Evolutionary conservation across 2,329 filamentous ascomycete species (phyloP).

Genomic region (Lasiodiplodia theobromae): DNA sequence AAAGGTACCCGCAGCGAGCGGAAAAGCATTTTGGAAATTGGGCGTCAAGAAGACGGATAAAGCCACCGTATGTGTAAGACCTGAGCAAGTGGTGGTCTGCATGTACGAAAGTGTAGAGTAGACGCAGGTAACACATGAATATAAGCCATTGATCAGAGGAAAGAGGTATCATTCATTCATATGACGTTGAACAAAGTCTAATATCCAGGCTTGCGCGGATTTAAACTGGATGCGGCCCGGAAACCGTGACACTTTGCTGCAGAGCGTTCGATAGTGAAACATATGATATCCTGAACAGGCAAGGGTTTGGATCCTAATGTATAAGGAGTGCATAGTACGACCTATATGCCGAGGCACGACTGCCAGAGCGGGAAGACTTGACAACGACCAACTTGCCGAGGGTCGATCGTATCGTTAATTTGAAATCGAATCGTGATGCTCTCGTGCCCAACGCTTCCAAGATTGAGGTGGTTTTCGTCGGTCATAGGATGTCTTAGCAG

Average conservation of each 20-base stretch:
- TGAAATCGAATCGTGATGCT: neutral
- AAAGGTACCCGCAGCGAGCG: neutral
- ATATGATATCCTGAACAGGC: neutral
- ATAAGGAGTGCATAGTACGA: neutral
- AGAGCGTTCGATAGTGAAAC: neutral
- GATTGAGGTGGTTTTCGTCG: neutral
- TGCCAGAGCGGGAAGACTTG: neutral
- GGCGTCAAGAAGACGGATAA: neutral
- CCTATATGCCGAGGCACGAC: neutral
- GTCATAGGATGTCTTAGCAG: neutral
- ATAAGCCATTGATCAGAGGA: neutral
- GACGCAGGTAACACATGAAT: neutral
- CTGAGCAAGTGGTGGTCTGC: neutral
- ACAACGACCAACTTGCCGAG: slow-evolving; percentile 1
- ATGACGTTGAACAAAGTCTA: neutral
- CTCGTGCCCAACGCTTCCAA: neutral
- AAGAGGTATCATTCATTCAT: neutral
- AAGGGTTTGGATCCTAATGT: neutral
- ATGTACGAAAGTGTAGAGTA: neutral
- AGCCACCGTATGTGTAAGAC: neutral
- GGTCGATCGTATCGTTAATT: neutral
- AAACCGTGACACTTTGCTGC: neutral
- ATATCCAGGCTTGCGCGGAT: neutral
- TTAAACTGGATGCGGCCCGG: neutral
- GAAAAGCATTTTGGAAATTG: neutral